Conservation (phyloP, 495 filamentous ascomycete species). For the Penicillium atrosanguineum region DNA sequence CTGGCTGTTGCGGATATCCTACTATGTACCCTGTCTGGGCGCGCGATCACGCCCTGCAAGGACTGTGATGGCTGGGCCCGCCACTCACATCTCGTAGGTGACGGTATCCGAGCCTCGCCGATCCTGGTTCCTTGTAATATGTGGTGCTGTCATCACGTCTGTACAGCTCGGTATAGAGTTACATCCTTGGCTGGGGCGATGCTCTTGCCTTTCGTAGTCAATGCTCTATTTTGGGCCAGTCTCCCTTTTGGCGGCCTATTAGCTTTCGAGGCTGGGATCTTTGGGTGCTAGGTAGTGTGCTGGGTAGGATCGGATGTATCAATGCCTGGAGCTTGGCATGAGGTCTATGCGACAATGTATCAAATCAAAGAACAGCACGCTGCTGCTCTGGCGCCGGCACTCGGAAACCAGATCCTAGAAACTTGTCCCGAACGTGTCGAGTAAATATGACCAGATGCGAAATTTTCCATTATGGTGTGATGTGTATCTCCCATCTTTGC, state of each 20-base stretch:
- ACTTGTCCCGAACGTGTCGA: neutral
- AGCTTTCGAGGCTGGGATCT: neutral
- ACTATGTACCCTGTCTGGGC: neutral
- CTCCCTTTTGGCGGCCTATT: neutral
- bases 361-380: neutral
- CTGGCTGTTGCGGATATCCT: neutral
- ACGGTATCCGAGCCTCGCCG: neutral
- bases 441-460: neutral
- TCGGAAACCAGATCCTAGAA: slow-evolving; percentile 2
- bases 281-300: neutral
- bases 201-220: neutral
- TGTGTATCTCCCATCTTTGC: neutral
- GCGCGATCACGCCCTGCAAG: slow-evolving; percentile 6
- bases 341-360: neutral
- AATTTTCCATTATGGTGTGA: neutral
- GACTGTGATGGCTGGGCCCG: neutral
- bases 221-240: neutral
- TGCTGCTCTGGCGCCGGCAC: neutral
- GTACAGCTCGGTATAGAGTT: neutral
- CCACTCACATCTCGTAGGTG: neutral
- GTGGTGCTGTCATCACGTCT: slow-evolving; percentile 5
- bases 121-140: slow-evolving; percentile 1
- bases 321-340: neutral
- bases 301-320: neutral
- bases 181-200: neutral